Conservation (phyloP, 2,329 filamentous ascomycete species). For the Trichoderma sp. region DNA sequence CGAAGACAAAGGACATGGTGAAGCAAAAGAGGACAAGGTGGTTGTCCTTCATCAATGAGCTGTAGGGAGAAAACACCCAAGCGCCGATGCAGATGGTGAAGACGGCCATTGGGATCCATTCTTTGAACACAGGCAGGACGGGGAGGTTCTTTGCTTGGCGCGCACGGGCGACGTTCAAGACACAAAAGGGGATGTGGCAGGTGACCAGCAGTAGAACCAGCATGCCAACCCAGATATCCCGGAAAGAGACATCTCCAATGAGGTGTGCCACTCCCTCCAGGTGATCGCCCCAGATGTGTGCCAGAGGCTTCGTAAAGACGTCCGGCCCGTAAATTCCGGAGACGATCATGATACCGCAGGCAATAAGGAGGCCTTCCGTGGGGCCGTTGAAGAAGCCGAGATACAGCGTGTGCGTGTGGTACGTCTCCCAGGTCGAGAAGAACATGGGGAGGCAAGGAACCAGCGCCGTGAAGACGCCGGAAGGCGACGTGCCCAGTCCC, state of each 20-base stretch:
- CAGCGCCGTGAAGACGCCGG: constrained; percentile 87
- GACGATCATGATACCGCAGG: constrained; percentile 77
- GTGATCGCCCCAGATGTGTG: constrained; percentile 59
- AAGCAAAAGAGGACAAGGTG: constrained; percentile 88
- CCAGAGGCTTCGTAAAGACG: constrained; percentile 78
- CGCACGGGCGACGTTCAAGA: constrained; percentile 78
- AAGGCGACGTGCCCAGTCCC: constrained; percentile 78
- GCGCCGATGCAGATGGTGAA: constrained; percentile 71
- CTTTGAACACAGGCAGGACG: constrained; percentile 77
- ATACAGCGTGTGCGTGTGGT: constrained; percentile 96
- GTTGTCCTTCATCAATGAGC: constrained; percentile 75
- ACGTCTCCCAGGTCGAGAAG: constrained; percentile 99
- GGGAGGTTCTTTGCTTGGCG: constrained; percentile 69
- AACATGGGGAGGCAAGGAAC: constrained; percentile 96
- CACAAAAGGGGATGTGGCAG: constrained; percentile 82
- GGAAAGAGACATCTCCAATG: constrained; percentile 70
- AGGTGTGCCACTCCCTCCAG: constrained; percentile 52
- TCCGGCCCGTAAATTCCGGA: constrained; percentile 85
- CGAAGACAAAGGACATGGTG: constrained; percentile 95
- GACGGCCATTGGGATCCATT: constrained; percentile 88
- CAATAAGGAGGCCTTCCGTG: constrained; percentile 90
- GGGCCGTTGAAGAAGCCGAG: constrained; percentile 96
- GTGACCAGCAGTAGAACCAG: constrained; percentile 63
- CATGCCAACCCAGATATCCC: constrained; percentile 81
- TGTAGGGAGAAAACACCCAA: constrained; percentile 90